Conservation (phyloP, 352 stramenopile genomes). For the Phytophthora meadii region DNA sequence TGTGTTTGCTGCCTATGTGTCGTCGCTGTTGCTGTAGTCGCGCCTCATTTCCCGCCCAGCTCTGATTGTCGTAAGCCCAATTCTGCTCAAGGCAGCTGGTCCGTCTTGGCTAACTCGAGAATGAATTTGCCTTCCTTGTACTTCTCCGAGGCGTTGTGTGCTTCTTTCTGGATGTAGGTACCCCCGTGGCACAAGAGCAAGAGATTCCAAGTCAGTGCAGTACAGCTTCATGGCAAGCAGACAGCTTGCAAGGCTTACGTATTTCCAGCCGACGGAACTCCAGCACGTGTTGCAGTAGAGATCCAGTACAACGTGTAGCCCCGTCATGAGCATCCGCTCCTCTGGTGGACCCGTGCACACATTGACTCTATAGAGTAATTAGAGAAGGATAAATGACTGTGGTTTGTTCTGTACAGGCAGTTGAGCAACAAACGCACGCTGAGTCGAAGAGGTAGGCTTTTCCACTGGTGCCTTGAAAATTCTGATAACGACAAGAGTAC, state of each 20-base stretch:
- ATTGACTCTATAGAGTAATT: conserved; percentile 71
- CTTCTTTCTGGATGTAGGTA: conserved; percentile 71
- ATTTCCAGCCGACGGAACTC: conserved; percentile 94
- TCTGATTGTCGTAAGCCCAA: conserved; percentile 21
- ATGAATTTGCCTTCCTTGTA: conserved; percentile 98
- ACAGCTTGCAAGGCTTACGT: conserved; percentile 50
- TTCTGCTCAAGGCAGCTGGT: conserved; percentile 45
- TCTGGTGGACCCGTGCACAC: conserved; percentile 87
- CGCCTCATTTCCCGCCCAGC: conserved; percentile 1
- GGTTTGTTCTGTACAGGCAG: not conserved
- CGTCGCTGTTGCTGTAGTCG: conserved; percentile 41
- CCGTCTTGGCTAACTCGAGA: conserved; percentile 94
- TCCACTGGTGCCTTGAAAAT: conserved; percentile 83
- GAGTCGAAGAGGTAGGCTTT: conserved; percentile 95
- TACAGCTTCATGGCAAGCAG: not conserved
- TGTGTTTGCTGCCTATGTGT: conserved; percentile 42
- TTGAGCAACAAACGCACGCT: conserved; percentile 45
- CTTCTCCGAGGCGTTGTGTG: conserved; percentile 93
- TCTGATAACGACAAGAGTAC: conserved; percentile 38
- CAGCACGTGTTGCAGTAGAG: conserved; percentile 95
- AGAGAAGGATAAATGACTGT: conserved; percentile 1
- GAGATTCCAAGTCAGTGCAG: conserved; percentile 7
- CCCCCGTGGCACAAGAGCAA: not conserved
- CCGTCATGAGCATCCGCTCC: conserved; percentile 94
- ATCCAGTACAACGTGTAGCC: conserved; percentile 94